Conservation (phyloP, 306 rosid genomes). For the Inga oerstediana region DNA sequence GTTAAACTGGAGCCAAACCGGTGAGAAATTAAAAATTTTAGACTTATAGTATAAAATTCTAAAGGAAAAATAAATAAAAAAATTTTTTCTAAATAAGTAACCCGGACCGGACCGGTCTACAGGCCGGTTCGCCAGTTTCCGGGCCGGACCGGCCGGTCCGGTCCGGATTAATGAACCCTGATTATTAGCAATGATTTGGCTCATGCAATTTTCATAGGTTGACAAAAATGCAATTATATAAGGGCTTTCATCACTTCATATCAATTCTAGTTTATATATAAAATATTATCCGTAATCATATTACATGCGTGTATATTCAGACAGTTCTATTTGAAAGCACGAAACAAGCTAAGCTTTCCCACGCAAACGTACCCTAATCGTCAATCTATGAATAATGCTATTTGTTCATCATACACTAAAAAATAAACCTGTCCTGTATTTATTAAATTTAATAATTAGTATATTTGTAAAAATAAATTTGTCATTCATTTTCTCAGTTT, state of each 20-base stretch:
- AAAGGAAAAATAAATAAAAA: too few relatives aligned
- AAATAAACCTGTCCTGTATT: background rate
- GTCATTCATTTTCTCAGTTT: background rate
- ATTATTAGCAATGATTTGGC: background rate
- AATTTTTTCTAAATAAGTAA: too few relatives aligned
- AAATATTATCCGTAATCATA: background rate
- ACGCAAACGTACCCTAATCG: background rate
- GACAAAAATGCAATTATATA: background rate
- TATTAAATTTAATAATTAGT: background rate
- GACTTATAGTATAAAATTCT: too few relatives aligned
- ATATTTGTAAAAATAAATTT: background rate
- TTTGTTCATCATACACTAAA: background rate
- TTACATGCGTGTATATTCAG: background rate
- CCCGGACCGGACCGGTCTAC: too few relatives aligned
- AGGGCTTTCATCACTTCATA: background rate
- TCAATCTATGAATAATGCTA: background rate
- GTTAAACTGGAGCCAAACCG: too few relatives aligned
- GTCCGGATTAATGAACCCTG: too few relatives aligned
- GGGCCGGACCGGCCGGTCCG: too few relatives aligned
- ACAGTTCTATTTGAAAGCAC: background rate
- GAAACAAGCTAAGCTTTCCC: background rate
- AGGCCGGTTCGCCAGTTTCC: too few relatives aligned
- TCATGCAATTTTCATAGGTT: background rate
- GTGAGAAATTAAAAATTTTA: too few relatives aligned
- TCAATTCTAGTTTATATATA: background rate